phyloP scores from a whole-genome alignment of 2,329 filamentous ascomycete species.

The Fusarium metavorans region DNA sequence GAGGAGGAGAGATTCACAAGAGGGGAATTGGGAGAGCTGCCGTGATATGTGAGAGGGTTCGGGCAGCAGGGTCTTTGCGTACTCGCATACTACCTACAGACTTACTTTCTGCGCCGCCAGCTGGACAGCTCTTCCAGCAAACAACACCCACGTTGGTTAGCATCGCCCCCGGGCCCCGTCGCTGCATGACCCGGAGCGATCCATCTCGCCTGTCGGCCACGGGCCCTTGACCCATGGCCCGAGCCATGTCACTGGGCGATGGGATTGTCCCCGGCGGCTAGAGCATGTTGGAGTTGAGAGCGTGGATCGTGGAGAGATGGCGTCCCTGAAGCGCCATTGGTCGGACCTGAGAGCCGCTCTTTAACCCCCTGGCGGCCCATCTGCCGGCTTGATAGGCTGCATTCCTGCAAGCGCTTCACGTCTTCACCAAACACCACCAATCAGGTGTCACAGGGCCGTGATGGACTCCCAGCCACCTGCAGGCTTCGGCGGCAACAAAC shows the following conservation, averaged over 20 bases:
- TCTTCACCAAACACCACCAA: constrained; percentile 51
- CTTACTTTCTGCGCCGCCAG: background rate
- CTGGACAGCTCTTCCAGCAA: constrained; percentile 16
- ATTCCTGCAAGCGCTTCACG: constrained; percentile 36
- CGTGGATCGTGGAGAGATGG: constrained; percentile 37
- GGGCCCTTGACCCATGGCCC: constrained; percentile 3
- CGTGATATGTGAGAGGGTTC: constrained; percentile 34
- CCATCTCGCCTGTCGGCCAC: constrained; percentile 19
- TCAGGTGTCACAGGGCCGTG: constrained; percentile 52
- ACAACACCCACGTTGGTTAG: constrained; percentile 17
- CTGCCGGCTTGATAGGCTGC: constrained; percentile 42
- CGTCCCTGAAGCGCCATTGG: constrained; percentile 35
- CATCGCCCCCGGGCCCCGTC: constrained; percentile 17
- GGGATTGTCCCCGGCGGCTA: constrained; percentile 32
- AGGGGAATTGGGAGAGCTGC: constrained; percentile 29
- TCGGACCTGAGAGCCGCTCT: constrained; percentile 21
- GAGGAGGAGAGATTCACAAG: constrained; percentile 23
- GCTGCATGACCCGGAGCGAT: constrained; percentile 31
- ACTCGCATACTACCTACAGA: constrained; percentile 14
- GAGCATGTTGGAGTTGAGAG: constrained; percentile 33
- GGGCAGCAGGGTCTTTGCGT: constrained; percentile 18
- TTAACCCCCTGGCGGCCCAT: constrained; percentile 30
- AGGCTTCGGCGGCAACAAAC: constrained; percentile 60
- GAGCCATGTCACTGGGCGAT: constrained; percentile 29
- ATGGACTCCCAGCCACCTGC: constrained; percentile 55